These are phyloP conservation scores for Asterophora lycoperdoides DNA, from an alignment of 768 basidiomycete species.

Conservation along the genomic window DNA sequence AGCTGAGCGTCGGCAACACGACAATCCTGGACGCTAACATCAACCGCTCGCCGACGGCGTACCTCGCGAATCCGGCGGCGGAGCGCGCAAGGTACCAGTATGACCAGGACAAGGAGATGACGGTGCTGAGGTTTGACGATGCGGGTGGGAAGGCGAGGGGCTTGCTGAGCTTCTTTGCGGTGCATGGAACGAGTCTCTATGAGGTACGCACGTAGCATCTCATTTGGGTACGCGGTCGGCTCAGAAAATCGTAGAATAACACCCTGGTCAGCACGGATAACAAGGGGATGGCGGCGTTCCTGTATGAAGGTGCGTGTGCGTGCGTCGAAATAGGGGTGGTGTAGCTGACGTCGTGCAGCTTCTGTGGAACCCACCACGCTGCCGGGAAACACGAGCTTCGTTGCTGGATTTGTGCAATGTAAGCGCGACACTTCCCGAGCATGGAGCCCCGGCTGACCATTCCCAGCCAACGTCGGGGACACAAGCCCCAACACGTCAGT, in stretches of 20 bases:
- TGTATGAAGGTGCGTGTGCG: slow-evolving; percentile 59
- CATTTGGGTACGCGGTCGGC: neutral
- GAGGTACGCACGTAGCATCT: slow-evolving; percentile 37
- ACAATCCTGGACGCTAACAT: slow-evolving; percentile 65
- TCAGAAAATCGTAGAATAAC: slow-evolving; percentile 53
- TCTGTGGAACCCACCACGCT: slow-evolving; percentile 56
- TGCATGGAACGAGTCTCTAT: slow-evolving; percentile 80
- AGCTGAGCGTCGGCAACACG: slow-evolving; percentile 61
- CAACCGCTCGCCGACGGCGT: slow-evolving; percentile 74
- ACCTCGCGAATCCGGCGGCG: slow-evolving; percentile 66
- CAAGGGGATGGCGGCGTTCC: slow-evolving; percentile 81
- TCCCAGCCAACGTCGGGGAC: slow-evolving; percentile 73
- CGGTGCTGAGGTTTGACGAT: slow-evolving; percentile 64
- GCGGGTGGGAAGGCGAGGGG: slow-evolving; percentile 53
- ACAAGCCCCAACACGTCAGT: slow-evolving; percentile 77
- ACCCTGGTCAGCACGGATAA: slow-evolving; percentile 79
- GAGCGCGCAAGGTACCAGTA: slow-evolving; percentile 64
- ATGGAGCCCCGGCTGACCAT: slow-evolving; percentile 9
- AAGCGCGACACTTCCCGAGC: slow-evolving; percentile 18
- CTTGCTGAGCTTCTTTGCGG: slow-evolving; percentile 70
- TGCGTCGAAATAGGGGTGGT: neutral
- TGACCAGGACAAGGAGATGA: slow-evolving; percentile 74
- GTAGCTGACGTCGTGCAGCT: slow-evolving; percentile 32
- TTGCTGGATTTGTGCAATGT: slow-evolving; percentile 77
- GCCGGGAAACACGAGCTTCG: slow-evolving; percentile 68